phyloP scores from a whole-genome alignment of 2,329 filamentous ascomycete species.

The Claviceps maximensis region DNA sequence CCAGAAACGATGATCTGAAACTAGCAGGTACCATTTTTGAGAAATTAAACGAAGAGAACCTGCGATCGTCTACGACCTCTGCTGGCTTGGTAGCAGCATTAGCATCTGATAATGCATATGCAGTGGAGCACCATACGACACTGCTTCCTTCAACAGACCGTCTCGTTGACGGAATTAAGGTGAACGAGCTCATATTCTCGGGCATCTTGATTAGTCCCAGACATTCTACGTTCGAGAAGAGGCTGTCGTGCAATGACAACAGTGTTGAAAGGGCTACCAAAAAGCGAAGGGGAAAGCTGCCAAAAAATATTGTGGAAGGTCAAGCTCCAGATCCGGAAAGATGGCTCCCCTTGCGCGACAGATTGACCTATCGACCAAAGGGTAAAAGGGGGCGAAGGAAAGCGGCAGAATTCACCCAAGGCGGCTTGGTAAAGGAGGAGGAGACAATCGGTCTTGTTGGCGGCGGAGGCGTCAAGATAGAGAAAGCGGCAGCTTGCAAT shows the following conservation, averaged over 20 bases:
- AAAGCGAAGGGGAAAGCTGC: slow-evolving; percentile 49
- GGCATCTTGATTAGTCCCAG: slow-evolving; percentile 40
- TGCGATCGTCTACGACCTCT: slow-evolving; percentile 54
- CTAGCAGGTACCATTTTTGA: slow-evolving; percentile 70
- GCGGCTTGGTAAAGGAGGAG: slow-evolving; percentile 66
- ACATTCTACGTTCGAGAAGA: slow-evolving; percentile 33
- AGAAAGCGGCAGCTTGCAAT: slow-evolving; percentile 35
- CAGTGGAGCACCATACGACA: slow-evolving; percentile 39
- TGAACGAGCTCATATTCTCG: slow-evolving; percentile 47
- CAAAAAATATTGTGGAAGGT: slow-evolving; percentile 60
- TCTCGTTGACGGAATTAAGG: slow-evolving; percentile 48
- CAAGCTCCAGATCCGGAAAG: slow-evolving; percentile 81
- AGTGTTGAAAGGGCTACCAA: slow-evolving; percentile 31
- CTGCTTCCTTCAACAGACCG: slow-evolving; percentile 48
- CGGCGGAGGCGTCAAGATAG: slow-evolving; percentile 51
- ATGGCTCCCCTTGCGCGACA: slow-evolving; percentile 83
- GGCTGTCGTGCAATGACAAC: slow-evolving; percentile 25
- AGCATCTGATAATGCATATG: slow-evolving; percentile 45
- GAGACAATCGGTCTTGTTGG: slow-evolving; percentile 51
- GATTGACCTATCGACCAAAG: slow-evolving; percentile 79
- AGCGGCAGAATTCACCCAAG: slow-evolving; percentile 67
- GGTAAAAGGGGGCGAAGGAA: slow-evolving; percentile 86
- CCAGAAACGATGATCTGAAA: slow-evolving; percentile 51
- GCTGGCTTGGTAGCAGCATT: slow-evolving; percentile 81
- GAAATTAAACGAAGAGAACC: slow-evolving; percentile 51